A percentile compares a stretch with the other conserved stretches of the same genome.
Evolutionary conservation across 805 yeast species (phyloP).

Genomic region (Suhomyces sp.): DNA sequence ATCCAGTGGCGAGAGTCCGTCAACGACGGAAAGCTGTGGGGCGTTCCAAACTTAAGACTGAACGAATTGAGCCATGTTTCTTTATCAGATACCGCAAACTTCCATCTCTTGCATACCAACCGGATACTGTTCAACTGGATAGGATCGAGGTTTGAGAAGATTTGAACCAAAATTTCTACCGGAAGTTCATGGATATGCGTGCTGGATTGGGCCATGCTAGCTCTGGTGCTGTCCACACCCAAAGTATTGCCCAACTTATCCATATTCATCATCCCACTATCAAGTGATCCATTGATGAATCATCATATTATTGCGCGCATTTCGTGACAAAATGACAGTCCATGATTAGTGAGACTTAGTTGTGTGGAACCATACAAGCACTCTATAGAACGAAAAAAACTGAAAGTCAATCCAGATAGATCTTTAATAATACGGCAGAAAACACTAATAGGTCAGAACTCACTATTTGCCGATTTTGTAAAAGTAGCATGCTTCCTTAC

Average conservation of each 20-base stretch:
- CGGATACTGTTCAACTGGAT: slow-evolving; percentile 38
- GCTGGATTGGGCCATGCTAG: neutral
- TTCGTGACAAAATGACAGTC: neutral
- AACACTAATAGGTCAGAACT: neutral
- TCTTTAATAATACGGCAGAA: neutral
- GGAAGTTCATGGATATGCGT: slow-evolving; percentile 31
- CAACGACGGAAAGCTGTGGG: slow-evolving; percentile 40
- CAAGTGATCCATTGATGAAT: neutral
- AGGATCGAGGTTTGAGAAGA: slow-evolving; percentile 48
- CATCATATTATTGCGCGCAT: neutral
- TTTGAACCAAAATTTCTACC: slow-evolving; percentile 41
- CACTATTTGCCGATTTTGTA: neutral
- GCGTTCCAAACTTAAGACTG: slow-evolving; percentile 34
- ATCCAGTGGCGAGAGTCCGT: slow-evolving; percentile 47
- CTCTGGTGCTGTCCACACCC: neutral
- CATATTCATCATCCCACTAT: neutral
- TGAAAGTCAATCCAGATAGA: too few relatives aligned
- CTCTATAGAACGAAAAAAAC: too few relatives aligned
- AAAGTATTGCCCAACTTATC: slow-evolving; percentile 23
- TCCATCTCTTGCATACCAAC: slow-evolving; percentile 50
- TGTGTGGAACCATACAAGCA: neutral
- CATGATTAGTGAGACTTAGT: neutral
- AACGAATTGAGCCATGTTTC: slow-evolving; percentile 50
- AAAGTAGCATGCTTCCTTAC: neutral
- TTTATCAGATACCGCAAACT: slow-evolving; percentile 41